Evolutionary conservation across 1,284 basidiomycete species (phyloP).

Genomic region (Neolentinus lepideus): DNA sequence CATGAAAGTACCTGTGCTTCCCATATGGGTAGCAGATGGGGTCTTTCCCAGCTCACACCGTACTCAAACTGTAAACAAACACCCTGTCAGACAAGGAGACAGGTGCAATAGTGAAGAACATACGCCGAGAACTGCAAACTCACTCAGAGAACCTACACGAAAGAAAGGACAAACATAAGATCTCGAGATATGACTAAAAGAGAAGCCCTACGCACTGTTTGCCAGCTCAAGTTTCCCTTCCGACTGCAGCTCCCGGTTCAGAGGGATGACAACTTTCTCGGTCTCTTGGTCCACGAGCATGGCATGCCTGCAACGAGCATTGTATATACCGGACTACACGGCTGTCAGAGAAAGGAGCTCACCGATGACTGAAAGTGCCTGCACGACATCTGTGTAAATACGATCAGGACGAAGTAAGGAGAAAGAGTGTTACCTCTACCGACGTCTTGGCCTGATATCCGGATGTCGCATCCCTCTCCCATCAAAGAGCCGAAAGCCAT

Average conservation of each 20-base stretch:
- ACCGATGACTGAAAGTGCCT: slow-evolving; percentile 83
- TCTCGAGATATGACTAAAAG: background rate
- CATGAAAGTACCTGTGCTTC: slow-evolving; percentile 64
- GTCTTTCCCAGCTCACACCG: slow-evolving; percentile 81
- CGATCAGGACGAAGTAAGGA: background rate
- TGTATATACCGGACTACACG: background rate
- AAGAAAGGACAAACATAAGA: background rate
- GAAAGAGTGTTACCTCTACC: slow-evolving; percentile 41
- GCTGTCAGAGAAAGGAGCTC: slow-evolving; percentile 9
- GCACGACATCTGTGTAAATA: background rate
- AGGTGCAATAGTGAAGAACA: slow-evolving; percentile 17
- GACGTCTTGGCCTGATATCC: slow-evolving; percentile 88
- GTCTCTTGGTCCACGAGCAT: slow-evolving; percentile 86
- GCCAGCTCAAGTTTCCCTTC: slow-evolving; percentile 76
- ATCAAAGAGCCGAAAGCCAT: slow-evolving; percentile 83
- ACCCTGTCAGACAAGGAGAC: slow-evolving; percentile 3
- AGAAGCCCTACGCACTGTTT: slow-evolving; percentile 53
- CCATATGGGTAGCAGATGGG: slow-evolving; percentile 79
- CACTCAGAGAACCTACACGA: slow-evolving; percentile 71
- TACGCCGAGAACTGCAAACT: slow-evolving; percentile 81
- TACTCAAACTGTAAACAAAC: slow-evolving; percentile 64
- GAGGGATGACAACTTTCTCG: slow-evolving; percentile 70
- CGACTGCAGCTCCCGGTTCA: slow-evolving; percentile 61
- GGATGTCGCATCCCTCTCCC: slow-evolving; percentile 71
- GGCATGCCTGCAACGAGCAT: slow-evolving; percentile 52